Evolutionary conservation across 331 rosid genomes (phyloP), one percentile per base, ranked within the genome.

Genomic region (Phaseolus coccineus): DNA sequence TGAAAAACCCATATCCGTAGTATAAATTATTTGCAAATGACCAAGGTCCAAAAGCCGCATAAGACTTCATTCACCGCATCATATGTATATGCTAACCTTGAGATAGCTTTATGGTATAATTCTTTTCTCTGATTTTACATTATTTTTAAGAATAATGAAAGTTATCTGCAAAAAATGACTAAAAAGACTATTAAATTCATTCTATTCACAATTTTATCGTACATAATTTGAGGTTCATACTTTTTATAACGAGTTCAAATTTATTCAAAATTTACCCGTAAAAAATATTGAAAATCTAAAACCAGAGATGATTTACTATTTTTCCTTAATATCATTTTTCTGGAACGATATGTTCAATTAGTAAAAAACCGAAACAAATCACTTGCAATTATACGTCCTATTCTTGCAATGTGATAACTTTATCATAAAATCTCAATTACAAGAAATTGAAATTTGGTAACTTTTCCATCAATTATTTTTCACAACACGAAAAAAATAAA

Each of bases 401-500:
- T 27, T 9, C 8, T 58, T 10, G 39, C n/a, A 58, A 58, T 12
- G n/a, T 0, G 16, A 27, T 25, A 27, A 1, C 37, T 57, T 25
- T 27, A 14, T 35, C 73, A 51, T 16, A 24, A 33, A 16, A 5
- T 78, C 27, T 35, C 14, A 64, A 63, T 12, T 25, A 65, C 30
- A 15, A 12, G 52, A 56, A 15, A 74, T 39, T 39, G 31, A 35
- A 66, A 51, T 5, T 39, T 39, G 27, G 24, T 13, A 31, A 65
- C 46, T 40, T 28, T 31, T 4, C 15, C 63, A 22, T 13, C 35
- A 55, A 53, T n/a, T 5, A 30, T 3, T 35, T 48, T 35, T 12
- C 72, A 48, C 33, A 68, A 24, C 55, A 58, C 16, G 39, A 27
- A 35, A 59, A 62, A 71, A 53, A 73, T 56, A 44, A 80, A 10